Conservation (phyloP, 371 early-diverging fungal species). For the Apophysomyces variabilis region DNA sequence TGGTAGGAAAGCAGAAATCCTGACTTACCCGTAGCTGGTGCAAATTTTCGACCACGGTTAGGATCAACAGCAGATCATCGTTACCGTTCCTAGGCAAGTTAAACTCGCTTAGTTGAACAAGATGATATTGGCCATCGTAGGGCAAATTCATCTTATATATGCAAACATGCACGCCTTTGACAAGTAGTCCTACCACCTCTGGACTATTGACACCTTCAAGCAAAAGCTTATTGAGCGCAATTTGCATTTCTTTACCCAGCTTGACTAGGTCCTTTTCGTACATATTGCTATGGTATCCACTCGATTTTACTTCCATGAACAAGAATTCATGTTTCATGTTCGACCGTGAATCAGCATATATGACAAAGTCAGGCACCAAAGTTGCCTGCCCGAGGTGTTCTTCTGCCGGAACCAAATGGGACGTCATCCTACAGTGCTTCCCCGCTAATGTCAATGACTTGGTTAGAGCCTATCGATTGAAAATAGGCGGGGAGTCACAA, state of each 20-base stretch:
- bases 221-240: constrained; percentile 24
- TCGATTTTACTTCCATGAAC: constrained; percentile 27
- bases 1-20: too few species aligned
- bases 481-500: too few species aligned
- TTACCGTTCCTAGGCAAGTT: too few species aligned
- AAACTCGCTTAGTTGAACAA: too few species aligned
- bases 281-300: constrained; percentile 19
- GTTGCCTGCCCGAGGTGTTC: constrained; percentile 15
- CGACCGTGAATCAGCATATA: constrained; percentile 19
- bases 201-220: constrained; percentile 16
- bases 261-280: constrained; percentile 15
- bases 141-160: too few species aligned
- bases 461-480: too few species aligned
- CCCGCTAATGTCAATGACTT: too few species aligned
- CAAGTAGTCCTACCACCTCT: constrained; percentile 16
- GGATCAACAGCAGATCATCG: too few species aligned
- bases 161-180: constrained; percentile 12
- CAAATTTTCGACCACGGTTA: too few species aligned
- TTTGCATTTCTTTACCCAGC: constrained; percentile 16
- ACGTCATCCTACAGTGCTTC: too few species aligned
- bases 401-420: constrained; percentile 2
- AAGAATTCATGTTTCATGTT: constrained; percentile 20
- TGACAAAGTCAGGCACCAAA: constrained; percentile 23
- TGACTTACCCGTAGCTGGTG: too few species aligned
- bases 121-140: too few species aligned